Evolutionary conservation across 768 basidiomycete genomes (phyloP).

Genomic region (Kwoniella botswanensis): DNA sequence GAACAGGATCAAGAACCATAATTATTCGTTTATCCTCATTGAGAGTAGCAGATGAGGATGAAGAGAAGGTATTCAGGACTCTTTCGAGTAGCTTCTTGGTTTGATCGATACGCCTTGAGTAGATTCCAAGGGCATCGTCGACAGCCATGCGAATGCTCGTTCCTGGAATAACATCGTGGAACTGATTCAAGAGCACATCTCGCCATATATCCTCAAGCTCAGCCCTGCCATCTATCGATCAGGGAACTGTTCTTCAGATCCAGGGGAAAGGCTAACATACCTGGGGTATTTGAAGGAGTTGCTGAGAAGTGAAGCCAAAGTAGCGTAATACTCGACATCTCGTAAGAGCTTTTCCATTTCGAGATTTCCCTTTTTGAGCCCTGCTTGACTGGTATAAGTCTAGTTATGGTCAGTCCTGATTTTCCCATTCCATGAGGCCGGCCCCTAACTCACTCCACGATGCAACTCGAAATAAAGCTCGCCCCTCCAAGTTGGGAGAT

Average conservation of each 20-base stretch:
- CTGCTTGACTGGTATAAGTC: slow-evolving; percentile 93
- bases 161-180: slow-evolving; percentile 68
- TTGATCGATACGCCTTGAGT: slow-evolving; percentile 14
- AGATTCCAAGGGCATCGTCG: slow-evolving; percentile 73
- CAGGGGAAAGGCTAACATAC: slow-evolving; percentile 41
- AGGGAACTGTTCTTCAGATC: not conserved
- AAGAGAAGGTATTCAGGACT: not conserved
- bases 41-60: not conserved
- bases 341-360: slow-evolving; percentile 87
- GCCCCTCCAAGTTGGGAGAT: slow-evolving; percentile 85
- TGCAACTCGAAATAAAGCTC: slow-evolving; percentile 85
- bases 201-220: slow-evolving; percentile 85
- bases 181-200: slow-evolving; percentile 67
- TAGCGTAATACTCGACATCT: slow-evolving; percentile 80
- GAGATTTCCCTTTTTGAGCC: slow-evolving; percentile 92
- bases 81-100: slow-evolving; percentile 10
- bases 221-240: not conserved
- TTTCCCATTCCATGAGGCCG: not conserved
- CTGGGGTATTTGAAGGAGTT: slow-evolving; percentile 76
- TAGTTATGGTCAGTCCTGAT: not conserved
- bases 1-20: slow-evolving; percentile 11
- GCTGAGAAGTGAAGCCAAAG: slow-evolving; percentile 69
- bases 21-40: not conserved
- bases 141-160: slow-evolving; percentile 80
- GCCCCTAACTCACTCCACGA: slow-evolving; percentile 28